Base-by-base conservation (phyloP, 2,329 filamentous ascomycete genomes). In the Penicillium sp. region DNA sequence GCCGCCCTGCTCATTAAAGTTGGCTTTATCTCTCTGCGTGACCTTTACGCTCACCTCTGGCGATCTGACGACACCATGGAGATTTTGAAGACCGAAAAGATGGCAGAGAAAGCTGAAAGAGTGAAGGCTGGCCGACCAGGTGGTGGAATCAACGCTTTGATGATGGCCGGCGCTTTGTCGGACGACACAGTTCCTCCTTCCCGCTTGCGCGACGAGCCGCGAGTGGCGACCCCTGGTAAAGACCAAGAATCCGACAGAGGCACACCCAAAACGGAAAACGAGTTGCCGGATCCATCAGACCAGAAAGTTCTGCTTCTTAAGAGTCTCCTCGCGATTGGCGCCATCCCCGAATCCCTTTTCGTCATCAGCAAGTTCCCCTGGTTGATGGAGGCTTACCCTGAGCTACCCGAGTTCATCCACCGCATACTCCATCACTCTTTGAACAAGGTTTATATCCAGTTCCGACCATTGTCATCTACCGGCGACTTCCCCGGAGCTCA, bases 1-100 rank as follows among this genome's bases (percentile, higher is more conserved):
- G 89, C 93, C 0, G 93, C 94, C 1, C 83, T 97, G 35, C 84
- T 99, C 31, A 93, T 99, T 77, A 99, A 99, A 77, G 90, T 97
- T 64, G 96, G 94, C 1, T 99, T 99, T 73, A 91, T 99, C 59
- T 97, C 94, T 1, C 79, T 99, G 7, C 84, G 86, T 52, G 94
- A 99, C 70, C 80, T 99, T 1, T 97, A 96, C 72, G 88, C 92
- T 17, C 94, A 99, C 72, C 83, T 99, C 0, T 96, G 92, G 79
- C 91, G 94, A 8, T 78, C 83, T 0, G 94, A 97, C 64, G 87
- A 91, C 33, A 82, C 86, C 4, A 97, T 99, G 93, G 84, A 89
- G 39, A 80, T 79, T 7, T 80, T 96, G 51, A 87, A 85, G 62
- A 82, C 86, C 41, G 85, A 87, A 64, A 86, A 90, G 60, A 78